Conservation (phyloP, 345 rosid species). For the Clausena lansium region DNA sequence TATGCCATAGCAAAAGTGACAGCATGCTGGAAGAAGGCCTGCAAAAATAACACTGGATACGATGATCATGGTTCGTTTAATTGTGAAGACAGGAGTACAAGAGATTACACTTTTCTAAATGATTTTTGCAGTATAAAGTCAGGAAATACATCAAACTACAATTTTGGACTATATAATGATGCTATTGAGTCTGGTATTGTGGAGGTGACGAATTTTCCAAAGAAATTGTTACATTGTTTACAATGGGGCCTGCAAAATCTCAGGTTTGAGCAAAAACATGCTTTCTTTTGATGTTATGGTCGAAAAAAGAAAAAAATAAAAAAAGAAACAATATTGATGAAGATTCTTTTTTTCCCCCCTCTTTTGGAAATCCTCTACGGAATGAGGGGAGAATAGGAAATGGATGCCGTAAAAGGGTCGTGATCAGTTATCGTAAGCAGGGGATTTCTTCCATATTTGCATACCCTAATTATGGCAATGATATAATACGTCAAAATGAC, state of each 20-base stretch:
- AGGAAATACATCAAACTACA: neutral
- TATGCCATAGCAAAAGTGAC: neutral
- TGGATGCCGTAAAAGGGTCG: too few relatives aligned
- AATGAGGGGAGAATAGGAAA: too few relatives aligned
- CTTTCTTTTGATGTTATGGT: too few relatives aligned
- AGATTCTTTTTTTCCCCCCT: too few relatives aligned
- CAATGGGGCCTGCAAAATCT: neutral
- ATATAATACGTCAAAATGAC: too few relatives aligned
- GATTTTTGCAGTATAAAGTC: neutral
- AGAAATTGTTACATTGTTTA: neutral
- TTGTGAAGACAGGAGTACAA: neutral
- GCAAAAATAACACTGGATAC: neutral
- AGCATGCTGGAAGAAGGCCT: neutral
- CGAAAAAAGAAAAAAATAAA: too few relatives aligned
- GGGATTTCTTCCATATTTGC: too few relatives aligned
- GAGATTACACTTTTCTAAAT: neutral
- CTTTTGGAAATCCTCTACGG: too few relatives aligned
- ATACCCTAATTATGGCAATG: too few relatives aligned
- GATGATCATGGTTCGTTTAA: neutral
- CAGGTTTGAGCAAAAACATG: neutral
- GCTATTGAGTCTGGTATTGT: neutral
- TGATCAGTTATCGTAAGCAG: too few relatives aligned
- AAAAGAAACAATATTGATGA: too few relatives aligned
- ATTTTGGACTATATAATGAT: neutral
- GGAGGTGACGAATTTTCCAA: neutral